Base-by-base conservation (phyloP, 164 flowering plant genomes). In the Nelumbo lutea region DNA sequence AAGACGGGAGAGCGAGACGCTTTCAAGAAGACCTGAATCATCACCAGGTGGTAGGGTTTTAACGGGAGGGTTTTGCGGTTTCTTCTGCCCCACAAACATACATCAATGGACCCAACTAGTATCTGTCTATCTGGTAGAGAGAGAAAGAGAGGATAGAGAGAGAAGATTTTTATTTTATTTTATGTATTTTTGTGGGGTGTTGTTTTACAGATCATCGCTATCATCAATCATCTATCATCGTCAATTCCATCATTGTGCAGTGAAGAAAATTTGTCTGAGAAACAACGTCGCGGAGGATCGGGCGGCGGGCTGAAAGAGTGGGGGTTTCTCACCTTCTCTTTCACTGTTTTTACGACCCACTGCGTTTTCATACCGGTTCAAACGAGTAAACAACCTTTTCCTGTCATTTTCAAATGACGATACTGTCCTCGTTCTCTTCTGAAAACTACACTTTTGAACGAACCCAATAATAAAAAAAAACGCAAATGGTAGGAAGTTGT, bases 251-350 rank as follows among this genome's bases (percentile, higher is more conserved):
- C 68, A 76, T 68, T 57, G 79, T 69, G 84, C 68, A 78, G 59
- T 1, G 81, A 68, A 78, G 88, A 86, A 85, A 85, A 72, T 70
- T 70, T 80, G 90, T 82, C 85, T 84, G 27, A 27, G 87, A 59
- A 83, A 83, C 87, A 82, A 72, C 70, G 81, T 78, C 67, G 89
- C 93, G 84, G 75, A 84, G 80, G 79, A 85, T 85, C 79, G 85
- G 89, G 93, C 75, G 74, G 74, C 74, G 66, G 46, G 60, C 38
- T 53, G 38, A 57, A 64, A 68, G 9, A 50, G 74, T 71, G 73
- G 27, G 27, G 27, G 27, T 27, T 27, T 27, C 27, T 27, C 27
- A 27, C 27, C 27, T 27, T 27, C 27, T 27, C 27, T 27, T 27
- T 27, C 27, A 27, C 27, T 27, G 27, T 27, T 27, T 27, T 27